These are phyloP conservation scores for Tuber umbilicatum DNA, from an alignment of 495 filamentous ascomycete genomes.

Conservation along the genomic window DNA sequence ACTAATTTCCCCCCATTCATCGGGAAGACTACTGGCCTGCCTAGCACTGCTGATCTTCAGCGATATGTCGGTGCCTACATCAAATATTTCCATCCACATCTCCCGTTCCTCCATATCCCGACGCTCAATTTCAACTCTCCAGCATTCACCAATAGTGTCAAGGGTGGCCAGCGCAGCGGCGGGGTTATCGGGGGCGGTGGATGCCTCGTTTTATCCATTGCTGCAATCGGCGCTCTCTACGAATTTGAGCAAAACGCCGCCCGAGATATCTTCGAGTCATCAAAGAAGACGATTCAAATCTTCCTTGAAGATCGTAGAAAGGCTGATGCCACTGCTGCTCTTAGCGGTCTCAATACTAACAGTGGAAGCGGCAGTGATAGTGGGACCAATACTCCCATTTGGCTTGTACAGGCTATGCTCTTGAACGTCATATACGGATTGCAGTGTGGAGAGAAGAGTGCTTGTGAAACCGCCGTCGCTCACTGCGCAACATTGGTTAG, in stretches of 20 bases:
- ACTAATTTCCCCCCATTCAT: constrained; percentile 46
- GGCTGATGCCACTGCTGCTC: constrained; percentile 65
- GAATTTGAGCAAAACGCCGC: constrained; percentile 74
- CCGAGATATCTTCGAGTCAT: constrained; percentile 81
- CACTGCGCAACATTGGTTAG: constrained; percentile 88
- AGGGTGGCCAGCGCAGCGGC: constrained; percentile 53
- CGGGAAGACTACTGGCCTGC: constrained; percentile 54
- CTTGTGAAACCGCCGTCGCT: constrained; percentile 82
- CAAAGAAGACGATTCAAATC: constrained; percentile 89
- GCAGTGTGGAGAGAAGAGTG: constrained; percentile 84
- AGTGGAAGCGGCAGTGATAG: constrained; percentile 25
- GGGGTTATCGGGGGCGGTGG: constrained; percentile 74
- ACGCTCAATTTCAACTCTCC: constrained; percentile 84
- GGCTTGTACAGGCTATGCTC: constrained; percentile 98
- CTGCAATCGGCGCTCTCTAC: constrained; percentile 91
- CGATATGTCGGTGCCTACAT: constrained; percentile 89
- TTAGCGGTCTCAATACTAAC: constrained; percentile 56
- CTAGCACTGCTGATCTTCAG: constrained; percentile 85
- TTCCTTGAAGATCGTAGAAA: constrained; percentile 91
- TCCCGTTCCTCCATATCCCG: constrained; percentile 88
- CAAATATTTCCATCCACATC: constrained; percentile 87
- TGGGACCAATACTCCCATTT: constrained; percentile 64
- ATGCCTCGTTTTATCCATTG: constrained; percentile 89
- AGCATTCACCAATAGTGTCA: constrained; percentile 56
- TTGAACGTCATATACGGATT: constrained; percentile 95